A percentile compares a stretch with the other conserved stretches of the same genome.
Evolutionary conservation across 352 stramenopile species (phyloP).

Genomic region (Phytophthora nicotianae): DNA sequence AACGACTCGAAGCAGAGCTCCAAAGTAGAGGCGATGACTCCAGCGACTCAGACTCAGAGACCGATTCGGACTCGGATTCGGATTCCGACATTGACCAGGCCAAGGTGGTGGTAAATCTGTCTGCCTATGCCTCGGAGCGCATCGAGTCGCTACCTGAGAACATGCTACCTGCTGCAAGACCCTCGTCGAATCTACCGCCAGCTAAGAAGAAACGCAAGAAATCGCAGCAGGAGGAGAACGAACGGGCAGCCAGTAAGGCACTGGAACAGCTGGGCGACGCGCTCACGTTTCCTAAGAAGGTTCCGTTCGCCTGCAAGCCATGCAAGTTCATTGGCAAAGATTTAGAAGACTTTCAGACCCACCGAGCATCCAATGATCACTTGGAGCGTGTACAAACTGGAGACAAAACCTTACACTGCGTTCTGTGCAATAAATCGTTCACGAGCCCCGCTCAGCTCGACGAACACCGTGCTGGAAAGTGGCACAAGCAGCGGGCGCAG

Average conservation of each 20-base stretch:
- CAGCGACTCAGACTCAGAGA: conserved; percentile 37
- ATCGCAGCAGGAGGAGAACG: conserved; percentile 35
- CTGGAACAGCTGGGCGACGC: conserved; percentile 48
- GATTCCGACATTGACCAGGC: conserved; percentile 30
- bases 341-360: conserved; percentile 65
- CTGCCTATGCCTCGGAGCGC: conserved; percentile 63
- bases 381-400: conserved; percentile 38
- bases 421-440: conserved; percentile 80
- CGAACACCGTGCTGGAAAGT: conserved; percentile 83
- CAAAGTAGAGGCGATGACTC: conserved; percentile 40
- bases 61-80: conserved; percentile 28
- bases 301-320: conserved; percentile 84
- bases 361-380: conserved; percentile 58
- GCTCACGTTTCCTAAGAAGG: conserved; percentile 70
- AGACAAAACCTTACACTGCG: conserved; percentile 48
- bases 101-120: conserved; percentile 64
- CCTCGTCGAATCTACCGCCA: conserved; percentile 26
- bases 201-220: conserved; percentile 52
- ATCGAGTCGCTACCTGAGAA: conserved; percentile 66
- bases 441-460: conserved; percentile 75
- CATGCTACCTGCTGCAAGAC: conserved; percentile 50
- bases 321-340: conserved; percentile 81
- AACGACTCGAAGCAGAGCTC: conserved; percentile 73
- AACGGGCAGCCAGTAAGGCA: conserved; percentile 31
- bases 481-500: conserved; percentile 77